Evolutionary conservation across 2,329 filamentous ascomycete genomes (phyloP), one percentile per base, ranked within the genome.

Genomic region (Fusarium sp.): DNA sequence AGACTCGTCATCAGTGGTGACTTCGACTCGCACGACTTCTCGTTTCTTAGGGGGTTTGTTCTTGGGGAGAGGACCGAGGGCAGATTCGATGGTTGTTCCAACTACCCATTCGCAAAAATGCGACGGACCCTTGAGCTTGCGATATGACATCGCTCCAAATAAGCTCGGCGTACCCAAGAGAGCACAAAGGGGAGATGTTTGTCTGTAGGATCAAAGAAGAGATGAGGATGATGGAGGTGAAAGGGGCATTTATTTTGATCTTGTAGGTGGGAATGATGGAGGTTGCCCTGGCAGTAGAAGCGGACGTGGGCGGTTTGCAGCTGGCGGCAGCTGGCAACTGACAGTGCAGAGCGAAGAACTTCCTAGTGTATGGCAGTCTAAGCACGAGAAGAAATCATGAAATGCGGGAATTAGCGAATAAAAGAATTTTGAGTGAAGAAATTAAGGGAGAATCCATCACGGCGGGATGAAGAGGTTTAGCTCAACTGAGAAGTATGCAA

Each of bases 1-100:
- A n/a, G 80, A 81, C 57, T 86, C 84, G 43, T 87, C 85, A 63
- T 88, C 85, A 13, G 85, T 87, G 15, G 80, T 78, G 3, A 86
- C 72, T 52, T 83, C 79, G 33, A 86, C 72, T 22, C 73, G 79
- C 58, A 84, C 71, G 13, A 82, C 74, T 19, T 77, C 76, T 46
- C 77, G 71, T 39, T 65, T 69, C 53, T 57, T 75, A 21, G 53
- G 71, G 21, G 56, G 72, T 22, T 75, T 75, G 46, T 71, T 72
- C 58, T 73, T 71, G 13, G 74, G 72, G 6, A 72, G 56, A 7
- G 75, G 72, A 4, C 76, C 73, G 6, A 79, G 71, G 24, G 73
- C 74, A 13, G 67, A 66, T 14, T 76, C 60, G 24, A 82, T 78
- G 40, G 75, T 80, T 15, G 77, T 78, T 31, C 81, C 80, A 45